Percentiles rank a stretch among this genome's conserved stretches.
These are phyloP conservation scores for Metrosideros polymorpha DNA, from an alignment of 441 rosid species.

Conservation along the genomic window DNA sequence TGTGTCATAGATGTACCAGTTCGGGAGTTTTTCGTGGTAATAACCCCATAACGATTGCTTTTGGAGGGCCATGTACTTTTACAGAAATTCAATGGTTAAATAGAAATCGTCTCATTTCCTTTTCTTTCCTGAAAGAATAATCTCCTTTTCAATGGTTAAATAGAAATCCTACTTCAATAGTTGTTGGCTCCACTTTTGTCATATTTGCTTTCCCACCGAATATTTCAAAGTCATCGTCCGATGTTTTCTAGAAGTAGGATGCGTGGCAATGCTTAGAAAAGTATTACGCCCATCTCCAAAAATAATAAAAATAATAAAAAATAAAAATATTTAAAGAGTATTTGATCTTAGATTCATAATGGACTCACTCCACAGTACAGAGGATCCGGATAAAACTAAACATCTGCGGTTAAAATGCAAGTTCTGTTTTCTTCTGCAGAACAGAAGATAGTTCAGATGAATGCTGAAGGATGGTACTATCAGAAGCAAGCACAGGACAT, in stretches of 20 bases:
- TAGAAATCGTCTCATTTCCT: no score
- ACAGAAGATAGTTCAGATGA: background rate
- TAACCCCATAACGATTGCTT: no score
- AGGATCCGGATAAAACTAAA: background rate
- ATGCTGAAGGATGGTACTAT: background rate
- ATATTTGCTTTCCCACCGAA: background rate
- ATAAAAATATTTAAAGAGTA: no score
- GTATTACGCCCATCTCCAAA: background rate
- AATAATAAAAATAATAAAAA: no score
- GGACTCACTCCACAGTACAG: background rate
- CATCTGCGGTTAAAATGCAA: background rate
- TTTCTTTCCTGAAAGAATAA: no score
- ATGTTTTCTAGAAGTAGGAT: background rate
- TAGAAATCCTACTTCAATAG: no score
- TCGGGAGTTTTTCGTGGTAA: no score
- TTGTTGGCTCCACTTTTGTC: background rate
- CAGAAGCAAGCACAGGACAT: background rate
- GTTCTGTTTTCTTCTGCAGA: background rate
- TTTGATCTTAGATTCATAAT: background rate
- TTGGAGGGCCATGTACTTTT: no score
- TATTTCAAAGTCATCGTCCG: background rate
- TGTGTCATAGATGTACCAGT: no score
- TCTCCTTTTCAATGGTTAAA: no score
- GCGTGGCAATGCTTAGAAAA: no score
- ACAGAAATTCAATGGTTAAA: no score